Percentiles rank a stretch among this genome's conserved stretches.
phyloP scores from a whole-genome alignment of 176 grass and related monocot species.

The Musa beccarii region DNA sequence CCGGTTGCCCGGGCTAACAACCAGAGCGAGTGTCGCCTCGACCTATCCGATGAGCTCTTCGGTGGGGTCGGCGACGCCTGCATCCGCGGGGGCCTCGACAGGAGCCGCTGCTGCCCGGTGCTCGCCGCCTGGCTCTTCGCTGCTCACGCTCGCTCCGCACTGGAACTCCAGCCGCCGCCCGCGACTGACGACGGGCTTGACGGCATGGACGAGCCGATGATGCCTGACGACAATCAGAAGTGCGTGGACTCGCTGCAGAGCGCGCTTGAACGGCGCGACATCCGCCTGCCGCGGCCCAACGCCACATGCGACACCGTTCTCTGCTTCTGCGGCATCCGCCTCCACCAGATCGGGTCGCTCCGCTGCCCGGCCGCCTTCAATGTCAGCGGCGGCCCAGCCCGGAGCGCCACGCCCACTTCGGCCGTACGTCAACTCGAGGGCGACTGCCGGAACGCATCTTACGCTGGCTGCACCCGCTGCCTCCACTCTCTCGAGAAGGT shows the following conservation, averaged over 20 bases:
- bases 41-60: slow-evolving; percentile 93
- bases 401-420: slow-evolving; percentile 74
- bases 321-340: slow-evolving; percentile 95
- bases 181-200: slow-evolving; percentile 12
- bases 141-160: slow-evolving; percentile 82
- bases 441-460: slow-evolving; percentile 90
- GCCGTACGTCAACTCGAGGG: slow-evolving; percentile 63
- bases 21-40: slow-evolving; percentile 45
- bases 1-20: slow-evolving; percentile 19
- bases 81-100: slow-evolving; percentile 61
- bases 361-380: slow-evolving; percentile 90
- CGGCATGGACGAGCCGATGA: slow-evolving; percentile 64
- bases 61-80: slow-evolving; percentile 82
- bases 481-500: slow-evolving; percentile 95
- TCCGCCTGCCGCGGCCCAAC: slow-evolving; percentile 64
- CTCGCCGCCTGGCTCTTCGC: slow-evolving; percentile 98
- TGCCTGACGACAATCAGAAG: slow-evolving; percentile 93
- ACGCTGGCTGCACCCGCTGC: slow-evolving; percentile 77
- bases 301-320: slow-evolving; percentile 78
- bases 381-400: slow-evolving; percentile 19
- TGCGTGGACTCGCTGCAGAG: slow-evolving; percentile 79
- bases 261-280: slow-evolving; percentile 61
- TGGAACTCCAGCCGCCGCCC: slow-evolving; percentile 38
- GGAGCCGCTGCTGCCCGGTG: slow-evolving; percentile 85
- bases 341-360: slow-evolving; percentile 97